Base-by-base conservation (phyloP, 495 filamentous ascomycete genomes). In the Xanthoparmelia taractica region DNA sequence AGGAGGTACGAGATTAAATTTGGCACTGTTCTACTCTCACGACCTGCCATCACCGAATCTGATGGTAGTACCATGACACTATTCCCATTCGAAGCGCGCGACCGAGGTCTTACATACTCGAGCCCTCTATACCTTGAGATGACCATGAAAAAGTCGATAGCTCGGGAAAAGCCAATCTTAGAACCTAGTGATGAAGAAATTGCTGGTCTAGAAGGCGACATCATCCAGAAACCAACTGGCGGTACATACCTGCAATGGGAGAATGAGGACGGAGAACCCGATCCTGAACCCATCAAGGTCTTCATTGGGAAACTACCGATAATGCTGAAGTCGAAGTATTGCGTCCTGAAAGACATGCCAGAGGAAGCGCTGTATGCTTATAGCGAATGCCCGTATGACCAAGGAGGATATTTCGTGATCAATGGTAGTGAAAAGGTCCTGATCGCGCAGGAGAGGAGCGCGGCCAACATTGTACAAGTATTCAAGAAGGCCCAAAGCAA, bases 351-450 rank as follows among this genome's bases (percentile, higher is more conserved):
- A 68, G 85, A 88, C 63, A 80, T 92, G 68, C 81, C 81, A 58
- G 92, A 97, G 64, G 84, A 90, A 59, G 84, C 87, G 23, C 80
- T 97, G 2, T 96, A 93, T 70, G 78, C 85, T 15, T 85, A 90
- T 74, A 93, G 93, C 70, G 94, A 99, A 75, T 99, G 94, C 62
- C 94, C 95, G 0, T 97, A 96, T 73, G 94, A 99, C 70, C 93
- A 94, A 67, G 94, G 94, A 57, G 94, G 94, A 62, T 99, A 99
- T 68, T 99, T 99, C 73, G 87, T 99, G 65, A 97, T 99, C 77
- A 99, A 97, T 76, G 94, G 94, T n/a, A 94, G 90, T 72, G 94
- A 99, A 73, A 99, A 99, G 81, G 94, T 99, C 27, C 74, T 99
- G 64, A 97, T 99, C 65, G 95, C 95, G 2, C 94, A 99, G 73